These are phyloP conservation scores for Eucalyptus pauciflora DNA, from an alignment of 345 rosid species.

Conservation along the genomic window DNA sequence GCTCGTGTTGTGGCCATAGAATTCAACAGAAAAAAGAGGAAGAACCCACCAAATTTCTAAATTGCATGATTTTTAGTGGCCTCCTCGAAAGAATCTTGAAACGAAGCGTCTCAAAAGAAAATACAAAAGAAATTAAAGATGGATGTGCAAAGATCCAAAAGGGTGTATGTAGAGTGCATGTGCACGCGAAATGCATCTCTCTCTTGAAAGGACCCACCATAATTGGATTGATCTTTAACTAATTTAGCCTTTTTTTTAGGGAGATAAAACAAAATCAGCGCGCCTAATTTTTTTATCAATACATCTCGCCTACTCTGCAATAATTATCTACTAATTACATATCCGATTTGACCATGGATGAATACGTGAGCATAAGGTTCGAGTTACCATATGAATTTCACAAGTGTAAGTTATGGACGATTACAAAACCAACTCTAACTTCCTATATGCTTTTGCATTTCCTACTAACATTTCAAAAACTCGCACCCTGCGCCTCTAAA, in stretches of 20 bases:
- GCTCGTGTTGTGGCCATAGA: background rate
- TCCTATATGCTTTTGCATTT: background rate
- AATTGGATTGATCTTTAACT: background rate
- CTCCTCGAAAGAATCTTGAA: background rate
- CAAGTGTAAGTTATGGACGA: background rate
- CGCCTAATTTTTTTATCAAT: background rate
- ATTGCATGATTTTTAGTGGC: background rate
- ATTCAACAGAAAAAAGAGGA: background rate
- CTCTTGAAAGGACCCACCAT: background rate
- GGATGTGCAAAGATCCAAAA: background rate
- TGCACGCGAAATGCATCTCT: background rate
- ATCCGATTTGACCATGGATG: background rate
- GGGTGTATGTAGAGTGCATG: background rate
- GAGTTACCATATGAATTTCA: background rate
- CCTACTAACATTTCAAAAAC: background rate
- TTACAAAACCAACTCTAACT: background rate
- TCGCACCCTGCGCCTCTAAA: background rate
- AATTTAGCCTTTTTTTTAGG: background rate
- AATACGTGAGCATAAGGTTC: background rate
- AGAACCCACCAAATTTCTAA: background rate
- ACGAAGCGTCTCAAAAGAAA: background rate
- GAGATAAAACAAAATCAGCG: background rate
- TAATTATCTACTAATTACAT: background rate
- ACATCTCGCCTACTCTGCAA: background rate
- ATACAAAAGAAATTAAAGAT: background rate